A percentile compares a stretch with the other conserved stretches of the same genome.
These are phyloP conservation scores for Neolentinus lepideus DNA, from an alignment of 1,284 basidiomycete species.

Conservation along the genomic window DNA sequence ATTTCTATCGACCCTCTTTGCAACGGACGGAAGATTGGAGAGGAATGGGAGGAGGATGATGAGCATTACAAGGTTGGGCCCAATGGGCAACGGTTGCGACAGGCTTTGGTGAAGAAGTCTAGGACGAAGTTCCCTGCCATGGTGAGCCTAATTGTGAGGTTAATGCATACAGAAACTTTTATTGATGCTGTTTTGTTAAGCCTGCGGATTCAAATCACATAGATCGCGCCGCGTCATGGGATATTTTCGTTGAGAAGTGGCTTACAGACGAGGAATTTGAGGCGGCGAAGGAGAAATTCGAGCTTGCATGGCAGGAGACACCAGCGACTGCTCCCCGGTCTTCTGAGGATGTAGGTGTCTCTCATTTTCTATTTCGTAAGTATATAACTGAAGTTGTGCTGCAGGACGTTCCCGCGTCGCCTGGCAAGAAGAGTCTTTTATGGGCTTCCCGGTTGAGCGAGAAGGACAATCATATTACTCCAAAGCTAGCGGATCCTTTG, in stretches of 20 bases:
- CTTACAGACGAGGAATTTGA: slow-evolving; percentile 67
- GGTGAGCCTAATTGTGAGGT: slow-evolving; percentile 36
- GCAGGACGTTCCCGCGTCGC: slow-evolving; percentile 26
- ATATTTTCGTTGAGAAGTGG: slow-evolving; percentile 71
- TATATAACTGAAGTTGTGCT: slow-evolving; percentile 11
- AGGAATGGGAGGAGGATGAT: slow-evolving; percentile 67
- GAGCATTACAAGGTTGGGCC: slow-evolving; percentile 62
- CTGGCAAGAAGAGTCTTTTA: slow-evolving; percentile 40
- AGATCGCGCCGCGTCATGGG: slow-evolving; percentile 55
- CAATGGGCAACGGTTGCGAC: slow-evolving; percentile 62
- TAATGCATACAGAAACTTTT: slow-evolving; percentile 4
- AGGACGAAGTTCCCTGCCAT: slow-evolving; percentile 56
- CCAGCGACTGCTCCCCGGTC: slow-evolving; percentile 12
- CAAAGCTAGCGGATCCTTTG: slow-evolving; percentile 26
- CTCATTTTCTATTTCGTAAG: slow-evolving; percentile 2
- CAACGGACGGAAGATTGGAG: slow-evolving; percentile 54
- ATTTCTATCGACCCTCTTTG: slow-evolving; percentile 41
- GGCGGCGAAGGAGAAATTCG: slow-evolving; percentile 49
- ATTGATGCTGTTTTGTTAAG: slow-evolving; percentile 26
- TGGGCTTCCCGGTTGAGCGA: slow-evolving; percentile 31
- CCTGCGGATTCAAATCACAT: slow-evolving; percentile 72
- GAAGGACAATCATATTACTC: slow-evolving; percentile 24
- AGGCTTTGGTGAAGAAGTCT: slow-evolving; percentile 60
- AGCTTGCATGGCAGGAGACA: slow-evolving; percentile 64
- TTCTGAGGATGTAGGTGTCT: not conserved